Evolutionary conservation across 345 rosid species (phyloP).

Genomic region (Adansonia digitata): DNA sequence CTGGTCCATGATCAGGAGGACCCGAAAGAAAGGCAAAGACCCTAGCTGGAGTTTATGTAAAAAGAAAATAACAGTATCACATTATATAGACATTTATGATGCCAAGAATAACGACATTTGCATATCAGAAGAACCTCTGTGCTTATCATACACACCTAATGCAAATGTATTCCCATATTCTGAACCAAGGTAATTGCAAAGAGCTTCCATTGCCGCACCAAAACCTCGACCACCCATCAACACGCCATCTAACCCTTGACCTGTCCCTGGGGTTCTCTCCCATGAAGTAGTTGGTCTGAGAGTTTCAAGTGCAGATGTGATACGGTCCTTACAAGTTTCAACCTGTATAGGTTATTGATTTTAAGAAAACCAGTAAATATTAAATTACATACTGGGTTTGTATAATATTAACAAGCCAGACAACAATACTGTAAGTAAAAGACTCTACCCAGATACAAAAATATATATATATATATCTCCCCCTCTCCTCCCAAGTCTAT

Average conservation of each 20-base stretch:
- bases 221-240: slow-evolving; percentile 98
- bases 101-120: not conserved
- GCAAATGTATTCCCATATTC: slow-evolving; percentile 95
- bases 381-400: not conserved
- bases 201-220: slow-evolving; percentile 96
- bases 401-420: not conserved
- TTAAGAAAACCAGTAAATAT: slow-evolving; percentile 6
- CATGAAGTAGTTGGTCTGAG: slow-evolving; percentile 93
- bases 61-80: slow-evolving; percentile 17
- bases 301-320: slow-evolving; percentile 88
- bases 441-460: not conserved
- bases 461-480: not conserved
- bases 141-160: slow-evolving; percentile 51
- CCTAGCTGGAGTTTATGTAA: slow-evolving; percentile 65
- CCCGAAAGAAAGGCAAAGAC: slow-evolving; percentile 95
- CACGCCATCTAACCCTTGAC: slow-evolving; percentile 78
- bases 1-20: slow-evolving; percentile 99
- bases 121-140: slow-evolving; percentile 21
- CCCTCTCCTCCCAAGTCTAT: not conserved
- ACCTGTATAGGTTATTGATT: slow-evolving; percentile 40
- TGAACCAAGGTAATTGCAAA: slow-evolving; percentile 88
- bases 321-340: slow-evolving; percentile 85
- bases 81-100: not conserved
- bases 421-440: slow-evolving; percentile 1
- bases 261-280: slow-evolving; percentile 85